phyloP scores from a whole-genome alignment of 148 eudicot species.

The Persicaria tinctoria region DNA sequence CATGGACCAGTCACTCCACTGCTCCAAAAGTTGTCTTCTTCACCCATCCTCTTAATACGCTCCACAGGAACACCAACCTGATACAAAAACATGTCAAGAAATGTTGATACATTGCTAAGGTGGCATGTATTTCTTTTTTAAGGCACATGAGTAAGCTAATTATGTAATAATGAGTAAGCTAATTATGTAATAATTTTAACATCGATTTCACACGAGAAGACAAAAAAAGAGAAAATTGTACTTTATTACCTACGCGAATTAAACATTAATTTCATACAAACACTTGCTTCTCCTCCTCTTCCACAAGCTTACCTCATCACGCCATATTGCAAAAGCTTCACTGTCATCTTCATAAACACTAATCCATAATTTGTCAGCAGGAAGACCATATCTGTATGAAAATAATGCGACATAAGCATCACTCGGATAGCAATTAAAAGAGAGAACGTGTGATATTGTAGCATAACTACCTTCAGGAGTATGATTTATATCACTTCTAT shows the following conservation, averaged over 20 bases:
- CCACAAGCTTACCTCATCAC: conserved; percentile 52
- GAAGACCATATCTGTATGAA: conserved; percentile 59
- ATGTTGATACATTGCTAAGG: not conserved
- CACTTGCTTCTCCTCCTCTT: not conserved
- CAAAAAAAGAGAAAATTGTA: not conserved
- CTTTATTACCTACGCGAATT: not conserved
- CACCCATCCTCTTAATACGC: conserved; percentile 84
- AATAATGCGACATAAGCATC: conserved; percentile 12
- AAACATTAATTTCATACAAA: not conserved
- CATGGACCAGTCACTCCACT: conserved; percentile 98
- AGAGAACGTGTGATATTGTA: not conserved
- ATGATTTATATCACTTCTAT: not conserved
- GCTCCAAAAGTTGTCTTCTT: conserved; percentile 96
- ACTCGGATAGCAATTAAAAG: not conserved
- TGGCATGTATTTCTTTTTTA: not conserved
- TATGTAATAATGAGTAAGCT: not conserved
- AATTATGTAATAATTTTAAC: not conserved
- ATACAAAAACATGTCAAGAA: conserved; percentile 10
- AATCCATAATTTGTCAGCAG: conserved; percentile 70
- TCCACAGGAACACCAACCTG: conserved; percentile 84
- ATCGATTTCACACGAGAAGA: not conserved
- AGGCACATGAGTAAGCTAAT: not conserved
- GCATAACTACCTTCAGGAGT: not conserved
- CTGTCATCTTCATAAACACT: conserved; percentile 92
- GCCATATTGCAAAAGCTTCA: conserved; percentile 88